These are phyloP conservation scores for Aspergillus spinulosporus DNA, from an alignment of 2,329 filamentous ascomycete genomes.

Conservation along the genomic window DNA sequence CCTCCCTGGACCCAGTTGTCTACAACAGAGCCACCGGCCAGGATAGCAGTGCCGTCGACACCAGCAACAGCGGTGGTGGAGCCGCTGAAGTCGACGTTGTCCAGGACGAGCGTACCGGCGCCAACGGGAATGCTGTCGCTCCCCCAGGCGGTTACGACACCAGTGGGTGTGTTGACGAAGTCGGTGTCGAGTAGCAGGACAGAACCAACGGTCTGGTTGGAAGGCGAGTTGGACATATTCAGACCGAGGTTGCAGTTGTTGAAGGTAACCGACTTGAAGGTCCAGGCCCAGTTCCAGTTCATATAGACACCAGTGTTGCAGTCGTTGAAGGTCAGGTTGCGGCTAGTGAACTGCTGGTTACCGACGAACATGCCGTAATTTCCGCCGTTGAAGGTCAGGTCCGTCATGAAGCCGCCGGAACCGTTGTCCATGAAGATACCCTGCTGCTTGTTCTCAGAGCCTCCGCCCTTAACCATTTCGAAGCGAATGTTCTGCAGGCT, in stretches of 20 bases:
- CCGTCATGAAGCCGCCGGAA: conserved; percentile 79
- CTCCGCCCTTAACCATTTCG: conserved; percentile 70
- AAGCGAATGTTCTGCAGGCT: conserved; percentile 79
- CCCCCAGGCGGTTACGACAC: conserved; percentile 73
- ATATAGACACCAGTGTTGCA: conserved; percentile 82
- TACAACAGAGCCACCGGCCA: conserved; percentile 69
- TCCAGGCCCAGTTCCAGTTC: conserved; percentile 92
- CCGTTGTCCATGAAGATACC: conserved; percentile 85
- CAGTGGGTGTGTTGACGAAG: conserved; percentile 72
- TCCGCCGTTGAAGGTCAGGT: conserved; percentile 81
- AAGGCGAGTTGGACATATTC: conserved; percentile 70
- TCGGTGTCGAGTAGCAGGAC: conserved; percentile 79
- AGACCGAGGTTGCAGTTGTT: conserved; percentile 74
- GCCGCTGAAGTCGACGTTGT: conserved; percentile 83
- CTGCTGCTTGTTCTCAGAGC: conserved; percentile 66
- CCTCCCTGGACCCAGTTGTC: conserved; percentile 77
- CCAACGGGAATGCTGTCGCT: conserved; percentile 62
- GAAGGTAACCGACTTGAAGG: conserved; percentile 73
- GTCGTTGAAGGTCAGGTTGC: conserved; percentile 78
- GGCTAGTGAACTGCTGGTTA: conserved; percentile 83
- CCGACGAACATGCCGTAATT: conserved; percentile 76
- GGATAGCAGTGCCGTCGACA: conserved; percentile 58
- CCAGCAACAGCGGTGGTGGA: conserved; percentile 67
- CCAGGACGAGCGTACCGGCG: conserved; percentile 79
- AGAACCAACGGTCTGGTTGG: conserved; percentile 77